Evolutionary conservation across 108 stramenopile genomes (phyloP), one percentile per base, ranked within the genome.

Genomic region (Hondaea fermentalgiana): DNA sequence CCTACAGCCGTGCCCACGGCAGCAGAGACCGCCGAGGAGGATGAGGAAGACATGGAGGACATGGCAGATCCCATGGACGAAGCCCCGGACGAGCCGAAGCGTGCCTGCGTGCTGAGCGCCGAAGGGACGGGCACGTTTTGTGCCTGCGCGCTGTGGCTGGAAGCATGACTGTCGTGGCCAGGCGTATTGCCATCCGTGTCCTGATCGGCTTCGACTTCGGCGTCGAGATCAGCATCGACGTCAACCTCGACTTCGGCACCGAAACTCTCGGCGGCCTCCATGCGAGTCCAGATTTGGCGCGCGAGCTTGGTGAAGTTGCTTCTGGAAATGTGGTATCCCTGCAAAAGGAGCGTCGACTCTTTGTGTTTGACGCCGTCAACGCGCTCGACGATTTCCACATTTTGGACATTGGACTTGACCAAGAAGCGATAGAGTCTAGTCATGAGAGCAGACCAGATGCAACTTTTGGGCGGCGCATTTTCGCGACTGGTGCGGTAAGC

Each of bases 371-470:
- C 76, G 51, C 76, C 76, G 17, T 83, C 49, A 6, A 83, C 76
- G 28, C 4, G 76, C 25, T 83, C 76, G 6, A 28, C 76, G 28
- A 83, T 83, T 12, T 45, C 10, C 49, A 83, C 76, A 35, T 23
- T 3, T 6, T 10, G 49, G 19, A 83, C 29, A n/a, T 23, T 28
- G 76, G 19, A 28, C 49, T 53, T 47, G n/a, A 45, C 25, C 51
- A 83, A 16, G 16, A 83, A 53, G 25, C 49, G 16, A 6, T 21
- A 8, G 19, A 53, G 45, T 83, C 76, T 12, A 23, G 12, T 6
- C 76, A 83, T 83, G 49, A 83, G 45, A n/a, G 76, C 76, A 83
- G 76, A 83, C 76, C 76, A 83, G 45, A 83, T 83, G 51, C 76
- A 83, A 12, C 19, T 21, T 28, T 83, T 83, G 12, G 76, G 49